Evolutionary conservation across 139 green algal species (phyloP).

Genomic region (Pseudopediastrum boryanum): DNA sequence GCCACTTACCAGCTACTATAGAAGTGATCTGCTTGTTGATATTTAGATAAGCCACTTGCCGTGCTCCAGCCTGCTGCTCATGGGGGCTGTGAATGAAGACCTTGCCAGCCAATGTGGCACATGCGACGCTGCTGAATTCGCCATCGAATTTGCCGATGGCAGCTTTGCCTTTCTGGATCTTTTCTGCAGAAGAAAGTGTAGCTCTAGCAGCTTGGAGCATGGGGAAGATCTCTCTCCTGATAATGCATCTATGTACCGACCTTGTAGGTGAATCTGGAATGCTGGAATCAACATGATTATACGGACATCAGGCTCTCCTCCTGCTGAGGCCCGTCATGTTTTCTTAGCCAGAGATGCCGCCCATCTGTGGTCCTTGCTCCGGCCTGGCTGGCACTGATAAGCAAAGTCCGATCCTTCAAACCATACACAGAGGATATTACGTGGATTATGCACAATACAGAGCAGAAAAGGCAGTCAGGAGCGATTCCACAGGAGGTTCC

Average conservation of each 20-base stretch:
- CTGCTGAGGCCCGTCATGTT: too few species aligned
- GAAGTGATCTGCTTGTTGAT: conserved; percentile 77
- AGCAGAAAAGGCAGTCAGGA: too few species aligned
- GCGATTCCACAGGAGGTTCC: too few species aligned
- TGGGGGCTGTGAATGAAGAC: conserved; percentile 77
- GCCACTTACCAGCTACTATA: conserved; percentile 44
- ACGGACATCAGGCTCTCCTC: too few species aligned
- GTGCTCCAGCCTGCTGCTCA: conserved; percentile 23
- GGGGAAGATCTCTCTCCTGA: not conserved
- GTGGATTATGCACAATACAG: too few species aligned
- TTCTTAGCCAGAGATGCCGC: too few species aligned
- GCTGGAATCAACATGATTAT: conserved; percentile 38
- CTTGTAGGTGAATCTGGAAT: conserved; percentile 44
- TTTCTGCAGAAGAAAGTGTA: conserved; percentile 34
- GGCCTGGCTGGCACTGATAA: too few species aligned
- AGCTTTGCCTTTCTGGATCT: conserved; percentile 54
- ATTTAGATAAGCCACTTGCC: conserved; percentile 66
- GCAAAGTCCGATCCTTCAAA: too few species aligned
- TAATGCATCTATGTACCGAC: not conserved
- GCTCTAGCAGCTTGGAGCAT: not conserved
- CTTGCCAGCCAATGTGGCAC: conserved; percentile 69
- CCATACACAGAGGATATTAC: too few species aligned
- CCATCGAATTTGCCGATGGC: conserved; percentile 68
- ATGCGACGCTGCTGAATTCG: conserved; percentile 52
- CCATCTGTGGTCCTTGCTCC: too few species aligned